Percentiles rank a stretch among this genome's conserved stretches.
These are phyloP conservation scores for Schrenkiella parvula DNA, from an alignment of 345 rosid species.

Conservation along the genomic window DNA sequence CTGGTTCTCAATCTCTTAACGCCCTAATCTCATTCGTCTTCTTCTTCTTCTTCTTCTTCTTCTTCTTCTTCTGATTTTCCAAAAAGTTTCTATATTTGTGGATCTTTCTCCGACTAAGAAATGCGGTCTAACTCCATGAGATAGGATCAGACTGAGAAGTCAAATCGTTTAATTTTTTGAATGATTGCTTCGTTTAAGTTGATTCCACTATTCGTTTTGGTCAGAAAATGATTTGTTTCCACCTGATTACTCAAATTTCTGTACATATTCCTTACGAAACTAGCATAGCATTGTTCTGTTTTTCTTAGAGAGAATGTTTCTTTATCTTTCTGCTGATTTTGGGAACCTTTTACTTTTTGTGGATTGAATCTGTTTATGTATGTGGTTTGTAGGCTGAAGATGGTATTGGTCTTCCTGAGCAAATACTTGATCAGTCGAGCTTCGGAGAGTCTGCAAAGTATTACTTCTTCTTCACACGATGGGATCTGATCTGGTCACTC, in stretches of 20 bases:
- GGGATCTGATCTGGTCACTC: conserved; percentile 79
- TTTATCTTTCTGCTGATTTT: conserved; percentile 9
- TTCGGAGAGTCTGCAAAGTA: conserved; percentile 58
- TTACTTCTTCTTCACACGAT: conserved; percentile 58
- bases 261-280: not conserved
- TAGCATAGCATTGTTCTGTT: not conserved
- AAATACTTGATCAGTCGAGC: conserved; percentile 68
- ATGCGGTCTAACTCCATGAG: not conserved
- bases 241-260: not conserved
- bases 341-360: not conserved
- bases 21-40: not conserved
- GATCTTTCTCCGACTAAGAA: not conserved
- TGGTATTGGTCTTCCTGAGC: conserved; percentile 87
- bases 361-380: conserved; percentile 5
- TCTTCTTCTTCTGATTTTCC: not conserved
- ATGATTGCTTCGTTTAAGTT: not conserved
- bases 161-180: not conserved
- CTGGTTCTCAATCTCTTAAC: conserved; percentile 44
- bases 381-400: conserved; percentile 69
- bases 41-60: not conserved
- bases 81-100: not conserved
- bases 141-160: not conserved
- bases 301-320: not conserved
- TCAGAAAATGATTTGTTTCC: not conserved
- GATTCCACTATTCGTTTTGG: not conserved